phyloP scores from a whole-genome alignment of 805 yeast species.

The Yarrowia bubula region DNA sequence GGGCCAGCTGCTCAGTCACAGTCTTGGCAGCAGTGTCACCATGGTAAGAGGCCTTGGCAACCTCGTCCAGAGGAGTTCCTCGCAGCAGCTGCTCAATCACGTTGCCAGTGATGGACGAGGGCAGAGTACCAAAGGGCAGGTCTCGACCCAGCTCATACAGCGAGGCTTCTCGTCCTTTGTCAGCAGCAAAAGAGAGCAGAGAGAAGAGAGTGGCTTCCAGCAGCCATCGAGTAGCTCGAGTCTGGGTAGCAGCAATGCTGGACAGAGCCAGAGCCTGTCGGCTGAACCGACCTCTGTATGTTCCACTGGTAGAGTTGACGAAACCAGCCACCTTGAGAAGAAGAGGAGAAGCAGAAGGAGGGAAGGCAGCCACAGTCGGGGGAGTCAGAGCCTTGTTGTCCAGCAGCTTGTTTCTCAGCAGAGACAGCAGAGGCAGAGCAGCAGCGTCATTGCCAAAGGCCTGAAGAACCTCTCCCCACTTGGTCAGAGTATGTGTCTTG shows the following conservation, averaged over 20 bases:
- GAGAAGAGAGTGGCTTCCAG: constrained; percentile 53
- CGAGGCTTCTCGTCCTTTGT: constrained; percentile 52
- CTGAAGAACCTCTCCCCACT: constrained; percentile 53
- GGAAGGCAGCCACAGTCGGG: constrained; percentile 44
- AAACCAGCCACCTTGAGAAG: constrained; percentile 51
- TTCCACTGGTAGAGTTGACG: constrained; percentile 4
- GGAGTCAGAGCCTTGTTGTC: constrained; percentile 39
- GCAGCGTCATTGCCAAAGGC: constrained; percentile 26
- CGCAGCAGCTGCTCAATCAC: constrained; percentile 23
- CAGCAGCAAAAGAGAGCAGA: constrained; percentile 47
- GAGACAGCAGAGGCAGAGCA: constrained; percentile 31
- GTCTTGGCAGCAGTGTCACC: constrained; percentile 1
- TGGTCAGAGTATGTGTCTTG: constrained; percentile 45
- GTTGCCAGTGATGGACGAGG: constrained; percentile 53
- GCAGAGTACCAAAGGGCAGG: constrained; percentile 59
- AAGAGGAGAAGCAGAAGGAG: constrained; percentile 45
- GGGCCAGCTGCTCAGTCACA: constrained; percentile 4
- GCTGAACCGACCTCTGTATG: constrained; percentile 67
- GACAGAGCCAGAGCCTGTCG: constrained; percentile 64
- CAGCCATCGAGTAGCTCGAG: constrained; percentile 52
- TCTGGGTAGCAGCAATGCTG: constrained; percentile 57
- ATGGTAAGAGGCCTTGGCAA: constrained; percentile 13
- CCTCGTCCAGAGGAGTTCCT: constrained; percentile 14
- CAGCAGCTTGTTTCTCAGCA: constrained; percentile 33
- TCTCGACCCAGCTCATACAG: constrained; percentile 60